These are phyloP conservation scores for Asterochloris sp. DNA, from an alignment of 139 green algal genomes.

Conservation along the genomic window DNA sequence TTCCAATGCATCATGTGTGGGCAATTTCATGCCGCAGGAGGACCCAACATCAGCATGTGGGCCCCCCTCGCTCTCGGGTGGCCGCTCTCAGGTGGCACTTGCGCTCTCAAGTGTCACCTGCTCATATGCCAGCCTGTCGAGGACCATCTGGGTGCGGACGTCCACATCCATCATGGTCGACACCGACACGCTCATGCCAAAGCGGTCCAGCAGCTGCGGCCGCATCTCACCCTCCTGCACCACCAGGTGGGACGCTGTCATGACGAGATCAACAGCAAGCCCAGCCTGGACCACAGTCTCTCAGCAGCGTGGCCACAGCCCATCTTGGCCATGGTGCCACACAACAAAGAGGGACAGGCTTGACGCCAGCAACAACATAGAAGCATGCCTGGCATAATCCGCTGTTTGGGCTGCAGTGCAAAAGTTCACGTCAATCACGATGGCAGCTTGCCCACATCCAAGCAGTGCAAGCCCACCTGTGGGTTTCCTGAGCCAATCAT, in stretches of 20 bases:
- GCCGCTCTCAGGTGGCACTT: no score
- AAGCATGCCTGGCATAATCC: not conserved
- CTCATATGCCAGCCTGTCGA: slow-evolving; percentile 87
- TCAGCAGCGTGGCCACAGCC: no score
- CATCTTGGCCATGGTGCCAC: not conserved
- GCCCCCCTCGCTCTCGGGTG: no score
- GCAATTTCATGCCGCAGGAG: not conserved
- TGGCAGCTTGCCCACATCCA: no score
- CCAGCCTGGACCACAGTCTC: not conserved
- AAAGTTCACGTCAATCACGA: no score
- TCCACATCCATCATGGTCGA: slow-evolving; percentile 70
- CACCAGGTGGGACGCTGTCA: not conserved
- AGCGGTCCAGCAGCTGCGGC: slow-evolving; percentile 95
- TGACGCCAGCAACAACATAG: not conserved
- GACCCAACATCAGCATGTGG: not conserved
- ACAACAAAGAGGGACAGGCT: not conserved
- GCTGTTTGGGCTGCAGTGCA: not conserved
- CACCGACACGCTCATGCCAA: slow-evolving; percentile 84
- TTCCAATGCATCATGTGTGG: no score
- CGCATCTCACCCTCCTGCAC: slow-evolving; percentile 85
- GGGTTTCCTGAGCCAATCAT: slow-evolving; percentile 87
- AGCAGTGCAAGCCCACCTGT: slow-evolving; percentile 28
- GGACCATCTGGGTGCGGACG: slow-evolving; percentile 77
- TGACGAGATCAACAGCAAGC: not conserved
- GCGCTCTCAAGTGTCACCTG: slow-evolving; percentile 9